Conservation (phyloP, 257 asterid genomes). For the Solanum neorickii region DNA sequence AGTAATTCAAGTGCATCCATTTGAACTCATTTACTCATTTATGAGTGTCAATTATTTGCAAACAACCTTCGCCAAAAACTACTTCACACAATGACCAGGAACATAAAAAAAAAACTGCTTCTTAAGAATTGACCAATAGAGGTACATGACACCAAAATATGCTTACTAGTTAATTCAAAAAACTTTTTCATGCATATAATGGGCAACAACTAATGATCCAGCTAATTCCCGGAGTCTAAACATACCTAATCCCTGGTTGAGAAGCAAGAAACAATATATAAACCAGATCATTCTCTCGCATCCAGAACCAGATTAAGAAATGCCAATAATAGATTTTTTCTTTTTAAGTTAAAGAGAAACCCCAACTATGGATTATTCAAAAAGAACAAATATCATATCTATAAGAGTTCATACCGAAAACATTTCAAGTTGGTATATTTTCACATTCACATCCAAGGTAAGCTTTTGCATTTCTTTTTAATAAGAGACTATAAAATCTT, state of each 20-base stretch:
- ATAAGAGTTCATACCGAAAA: not conserved
- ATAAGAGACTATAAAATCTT: not conserved
- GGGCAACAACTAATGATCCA: not conserved
- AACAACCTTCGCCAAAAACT: not conserved
- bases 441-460: not conserved
- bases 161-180: not conserved
- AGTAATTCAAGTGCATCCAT: not conserved
- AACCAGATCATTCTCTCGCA: not conserved
- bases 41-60: not conserved
- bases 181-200: not conserved
- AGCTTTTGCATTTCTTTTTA: not conserved
- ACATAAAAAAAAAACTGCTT: not conserved
- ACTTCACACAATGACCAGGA: not conserved
- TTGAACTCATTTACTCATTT: not conserved
- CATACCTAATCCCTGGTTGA: not conserved
- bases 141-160: not conserved
- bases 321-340: not conserved
- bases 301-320: not conserved
- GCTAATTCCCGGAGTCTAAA: not conserved
- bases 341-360: not conserved
- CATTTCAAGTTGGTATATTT: not conserved
- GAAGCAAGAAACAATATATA: not conserved
- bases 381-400: not conserved
- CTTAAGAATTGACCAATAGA: not conserved
- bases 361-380: not conserved